Base-by-base conservation (phyloP, 139 green algal species). In the Coelastrella sp. region DNA sequence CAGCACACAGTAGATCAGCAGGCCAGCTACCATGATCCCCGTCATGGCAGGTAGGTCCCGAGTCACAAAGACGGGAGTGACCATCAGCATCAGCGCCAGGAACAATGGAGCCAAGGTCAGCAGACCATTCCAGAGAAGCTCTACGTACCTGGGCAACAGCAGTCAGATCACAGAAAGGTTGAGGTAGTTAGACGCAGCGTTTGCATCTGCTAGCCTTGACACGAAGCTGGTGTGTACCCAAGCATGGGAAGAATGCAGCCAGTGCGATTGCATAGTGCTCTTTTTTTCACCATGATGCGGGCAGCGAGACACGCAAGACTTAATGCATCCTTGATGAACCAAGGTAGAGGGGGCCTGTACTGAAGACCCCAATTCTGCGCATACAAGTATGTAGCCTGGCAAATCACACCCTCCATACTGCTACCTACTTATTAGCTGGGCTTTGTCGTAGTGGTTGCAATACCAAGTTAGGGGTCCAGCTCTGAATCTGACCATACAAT, bases 1-100 rank as follows among this genome's bases (percentile, higher is more conserved):
- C 5, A 98, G 37, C 17, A 97, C 25, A 81, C 94, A 96, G 80
- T 96, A 98, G 27, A 86, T 13, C 30, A 91, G 91, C 38, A 97
- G 82, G 3, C 88, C 88, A 11, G 53, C 41, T 5, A 92, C 67
- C 68, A 93, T 40, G 13, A 91, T 80, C 0, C 27, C 90, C 5
- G 72, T 85, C 86, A 92, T 92, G 45, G 79, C 89, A 35, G 34
- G 40, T 11, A 89, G 5, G n/a, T 92, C 4, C 25, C 79, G 85
- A n/a, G 51, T 51, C 57, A 79, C 71, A 25, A 86, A 88, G 4
- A 85, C 67, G 51, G 45, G 41, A 0, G 48, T 72, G 30, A 79
- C 88, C 50, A 95, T 87, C 66, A 96, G 51, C 51, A 95, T 89
- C 15, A 74, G 38, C 3, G 90, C 92, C 68, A 97, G 83, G 72